Evolutionary conservation across 805 yeast species (phyloP).

Genomic region (Blastobotrys mokoenaii): DNA sequence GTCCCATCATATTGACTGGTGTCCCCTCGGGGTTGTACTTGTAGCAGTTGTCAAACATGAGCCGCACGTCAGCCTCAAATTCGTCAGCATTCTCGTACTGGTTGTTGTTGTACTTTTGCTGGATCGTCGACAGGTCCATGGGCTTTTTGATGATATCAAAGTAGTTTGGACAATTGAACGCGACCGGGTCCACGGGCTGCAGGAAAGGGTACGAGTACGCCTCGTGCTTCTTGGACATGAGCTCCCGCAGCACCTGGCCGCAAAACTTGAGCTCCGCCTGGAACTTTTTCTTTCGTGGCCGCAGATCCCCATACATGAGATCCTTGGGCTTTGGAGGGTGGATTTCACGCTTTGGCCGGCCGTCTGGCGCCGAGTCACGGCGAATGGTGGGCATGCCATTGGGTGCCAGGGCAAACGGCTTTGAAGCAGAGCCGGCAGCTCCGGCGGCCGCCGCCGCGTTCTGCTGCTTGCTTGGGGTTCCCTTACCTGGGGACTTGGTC

Average conservation of each 20-base stretch:
- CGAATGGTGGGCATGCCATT: slow-evolving; percentile 57
- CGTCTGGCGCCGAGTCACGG: slow-evolving; percentile 59
- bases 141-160: slow-evolving; percentile 81
- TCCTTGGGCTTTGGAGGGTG: slow-evolving; percentile 96
- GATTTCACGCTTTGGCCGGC: slow-evolving; percentile 85
- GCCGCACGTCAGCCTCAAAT: slow-evolving; percentile 72
- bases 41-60: slow-evolving; percentile 85
- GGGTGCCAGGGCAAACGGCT: slow-evolving; percentile 28
- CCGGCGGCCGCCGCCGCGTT: slow-evolving; percentile 7
- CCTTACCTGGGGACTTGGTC: not conserved
- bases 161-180: slow-evolving; percentile 86
- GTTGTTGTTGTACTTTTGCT: slow-evolving; percentile 71
- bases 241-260: slow-evolving; percentile 71
- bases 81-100: slow-evolving; percentile 84
- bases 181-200: slow-evolving; percentile 92
- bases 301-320: slow-evolving; percentile 71
- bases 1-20: slow-evolving; percentile 94
- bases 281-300: slow-evolving; percentile 86
- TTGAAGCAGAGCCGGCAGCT: slow-evolving; percentile 10
- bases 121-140: slow-evolving; percentile 88
- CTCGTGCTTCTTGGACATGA: slow-evolving; percentile 75
- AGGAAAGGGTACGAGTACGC: slow-evolving; percentile 82
- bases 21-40: slow-evolving; percentile 94
- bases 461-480: no score
- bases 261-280: slow-evolving; percentile 87